A percentile compares a stretch with the other conserved stretches of the same genome.
Evolutionary conservation across 31 red algal species (phyloP).

Genomic region (Asparagopsis taxiformis): DNA sequence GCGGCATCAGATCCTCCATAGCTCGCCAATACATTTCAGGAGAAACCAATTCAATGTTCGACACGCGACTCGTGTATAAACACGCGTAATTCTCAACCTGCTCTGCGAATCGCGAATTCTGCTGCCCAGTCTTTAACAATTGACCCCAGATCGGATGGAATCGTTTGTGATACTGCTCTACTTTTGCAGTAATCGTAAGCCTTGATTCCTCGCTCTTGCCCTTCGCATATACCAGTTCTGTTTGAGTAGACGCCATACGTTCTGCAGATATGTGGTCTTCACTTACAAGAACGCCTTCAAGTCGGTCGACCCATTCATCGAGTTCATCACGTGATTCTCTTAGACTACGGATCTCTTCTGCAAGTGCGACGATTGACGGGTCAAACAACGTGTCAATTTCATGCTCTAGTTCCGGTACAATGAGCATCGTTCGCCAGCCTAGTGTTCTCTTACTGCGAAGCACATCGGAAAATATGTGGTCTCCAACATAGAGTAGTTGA

Average conservation of each 20-base stretch:
- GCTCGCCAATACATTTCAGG: conserved; percentile 77
- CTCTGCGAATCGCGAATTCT: conserved; percentile 94
- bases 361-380: not conserved
- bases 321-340: conserved; percentile 13
- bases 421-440: conserved; percentile 95
- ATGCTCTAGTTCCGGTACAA: conserved; percentile 92
- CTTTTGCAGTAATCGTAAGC: conserved; percentile 42
- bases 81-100: conserved; percentile 98
- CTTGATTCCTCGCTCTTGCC: conserved; percentile 34
- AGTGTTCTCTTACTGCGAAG: conserved; percentile 91
- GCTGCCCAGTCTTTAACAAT: conserved; percentile 95
- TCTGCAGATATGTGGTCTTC: conserved; percentile 3
- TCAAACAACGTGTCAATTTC: conserved; percentile 87
- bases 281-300: conserved; percentile 34
- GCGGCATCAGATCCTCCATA: conserved; percentile 86
- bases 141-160: conserved; percentile 97
- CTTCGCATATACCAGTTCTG: conserved; percentile 39
- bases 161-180: conserved; percentile 63
- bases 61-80: conserved; percentile 84
- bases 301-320: conserved; percentile 57
- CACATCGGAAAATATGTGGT: conserved; percentile 97
- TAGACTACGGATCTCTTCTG: conserved; percentile 7
- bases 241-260: conserved; percentile 12
- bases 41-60: conserved; percentile 74
- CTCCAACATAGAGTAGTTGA: conserved; percentile 92